Evolutionary conservation across 495 filamentous ascomycete species (phyloP), one percentile per base, ranked within the genome.

Genomic region (Annulohypoxylon moriforme): DNA sequence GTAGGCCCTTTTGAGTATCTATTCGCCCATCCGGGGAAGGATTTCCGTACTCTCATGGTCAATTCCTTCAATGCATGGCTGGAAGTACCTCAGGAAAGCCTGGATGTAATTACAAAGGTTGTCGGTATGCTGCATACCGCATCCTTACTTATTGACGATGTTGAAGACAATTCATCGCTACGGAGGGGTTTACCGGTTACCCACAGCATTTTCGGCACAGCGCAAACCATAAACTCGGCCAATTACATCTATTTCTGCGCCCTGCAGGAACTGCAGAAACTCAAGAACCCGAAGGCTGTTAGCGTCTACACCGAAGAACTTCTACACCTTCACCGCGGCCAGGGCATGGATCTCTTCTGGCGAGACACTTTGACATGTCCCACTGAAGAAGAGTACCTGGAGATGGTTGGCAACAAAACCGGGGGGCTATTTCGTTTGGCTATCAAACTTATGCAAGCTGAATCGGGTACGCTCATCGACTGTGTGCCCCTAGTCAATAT

Each of bases 361-460:
- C 87, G 96, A 11, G 96, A 98, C 81, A 94, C 93, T 5, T 84
- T 98, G 55, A 97, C 90, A 31, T 97, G 94, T 78, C 96, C 96
- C 27, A 94, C 88, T 49, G 95, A 98, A 81, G 94, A 97, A 68
- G 95, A 98, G 76, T 99, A 99, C 81, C 87, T 99, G 14, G 95
- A 98, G 79, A 99, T 99, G 96, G 96, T 99, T 44, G 89, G 90
- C 71, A 98, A 98, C 82, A 98, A 99, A 81, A 99, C 96, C 3
- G 96, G 96, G 25, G 96, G 96, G 1, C 86, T 99, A 8, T 98
- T 99, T 85, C 88, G 96, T 55, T 85, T 99, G 10, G 96, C 94
- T 24, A 89, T 98, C 68, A 96, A 97, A 79, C 84, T 99, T 29
- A 98, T 99, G 96, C 94, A 97, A 79, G 93, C 93, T 29, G 93